phyloP scores from a whole-genome alignment of 2,329 filamentous ascomycete species.

The Colletotrichum trifolii region DNA sequence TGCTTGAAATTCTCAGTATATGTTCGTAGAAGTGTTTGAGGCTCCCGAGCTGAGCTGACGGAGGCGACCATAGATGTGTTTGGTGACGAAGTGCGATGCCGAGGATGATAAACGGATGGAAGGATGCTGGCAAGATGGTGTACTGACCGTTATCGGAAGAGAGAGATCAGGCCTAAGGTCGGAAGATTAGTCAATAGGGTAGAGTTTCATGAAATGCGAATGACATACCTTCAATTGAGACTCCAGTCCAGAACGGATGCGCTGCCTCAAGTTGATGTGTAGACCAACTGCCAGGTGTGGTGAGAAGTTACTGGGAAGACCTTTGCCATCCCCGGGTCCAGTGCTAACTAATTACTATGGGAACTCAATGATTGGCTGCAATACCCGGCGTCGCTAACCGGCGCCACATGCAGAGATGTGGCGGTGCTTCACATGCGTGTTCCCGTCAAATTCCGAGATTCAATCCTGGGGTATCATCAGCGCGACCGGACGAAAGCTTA shows the following conservation, averaged over 20 bases:
- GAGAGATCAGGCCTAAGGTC: slow-evolving; percentile 10
- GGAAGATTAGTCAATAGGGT: neutral
- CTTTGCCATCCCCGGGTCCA: neutral
- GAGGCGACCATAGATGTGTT: neutral
- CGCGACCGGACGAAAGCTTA: slow-evolving; percentile 31
- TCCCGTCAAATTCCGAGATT: slow-evolving; percentile 32
- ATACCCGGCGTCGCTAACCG: no score
- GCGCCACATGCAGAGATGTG: neutral
- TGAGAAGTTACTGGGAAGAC: slow-evolving; percentile 18
- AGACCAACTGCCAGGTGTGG: slow-evolving; percentile 21
- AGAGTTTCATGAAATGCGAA: neutral
- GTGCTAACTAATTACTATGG: no score
- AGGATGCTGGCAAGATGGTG: neutral
- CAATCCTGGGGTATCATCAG: slow-evolving; percentile 30
- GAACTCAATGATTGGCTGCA: no score
- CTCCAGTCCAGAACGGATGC: slow-evolving; percentile 30
- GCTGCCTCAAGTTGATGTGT: slow-evolving; percentile 29
- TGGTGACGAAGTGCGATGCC: slow-evolving; percentile 14
- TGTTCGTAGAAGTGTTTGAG: neutral
- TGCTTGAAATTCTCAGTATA: slow-evolving; percentile 16
- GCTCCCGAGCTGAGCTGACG: no score
- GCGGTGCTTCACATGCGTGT: slow-evolving; percentile 21
- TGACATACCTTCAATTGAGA: slow-evolving; percentile 27
- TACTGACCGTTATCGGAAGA: slow-evolving; percentile 31
- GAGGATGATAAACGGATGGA: slow-evolving; percentile 1